phyloP scores from a whole-genome alignment of 1,284 basidiomycete genomes.

The Tilletia setariae region DNA sequence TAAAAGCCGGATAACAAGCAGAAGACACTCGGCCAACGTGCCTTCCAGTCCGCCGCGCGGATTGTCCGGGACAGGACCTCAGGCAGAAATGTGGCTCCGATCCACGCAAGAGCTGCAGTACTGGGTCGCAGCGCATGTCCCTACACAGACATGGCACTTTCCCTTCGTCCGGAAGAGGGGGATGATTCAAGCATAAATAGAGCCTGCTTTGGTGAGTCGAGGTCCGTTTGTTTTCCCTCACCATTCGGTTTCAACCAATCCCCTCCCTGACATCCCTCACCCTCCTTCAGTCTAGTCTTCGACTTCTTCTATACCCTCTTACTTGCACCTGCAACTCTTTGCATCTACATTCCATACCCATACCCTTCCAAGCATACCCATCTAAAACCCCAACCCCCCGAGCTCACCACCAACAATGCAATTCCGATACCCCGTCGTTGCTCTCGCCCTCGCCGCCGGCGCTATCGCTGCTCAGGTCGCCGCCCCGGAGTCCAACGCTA shows the following conservation, averaged over 20 bases:
- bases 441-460: slow-evolving; percentile 4
- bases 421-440: not conserved
- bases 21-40: too few relatives aligned
- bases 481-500: not conserved
- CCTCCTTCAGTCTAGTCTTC: not conserved
- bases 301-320: not conserved
- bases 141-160: not conserved
- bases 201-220: not conserved
- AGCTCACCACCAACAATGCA: not conserved
- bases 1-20: too few relatives aligned
- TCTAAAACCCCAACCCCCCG: not conserved
- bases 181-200: not conserved
- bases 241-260: not conserved
- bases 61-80: too few relatives aligned
- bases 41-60: too few relatives aligned
- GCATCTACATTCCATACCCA: not conserved
- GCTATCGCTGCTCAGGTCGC: not conserved
- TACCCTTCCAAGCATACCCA: not conserved
- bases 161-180: not conserved
- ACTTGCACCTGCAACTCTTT: not conserved
- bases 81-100: too few relatives aligned
- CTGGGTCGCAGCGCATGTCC: not conserved
- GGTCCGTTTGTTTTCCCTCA: not conserved
- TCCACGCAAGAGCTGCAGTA: not conserved
- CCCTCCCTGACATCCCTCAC: not conserved